Percentiles rank a stretch among this genome's conserved stretches.
Evolutionary conservation across 2,329 filamentous ascomycete genomes (phyloP).

Genomic region (Cephalotrichum gorgonifer): DNA sequence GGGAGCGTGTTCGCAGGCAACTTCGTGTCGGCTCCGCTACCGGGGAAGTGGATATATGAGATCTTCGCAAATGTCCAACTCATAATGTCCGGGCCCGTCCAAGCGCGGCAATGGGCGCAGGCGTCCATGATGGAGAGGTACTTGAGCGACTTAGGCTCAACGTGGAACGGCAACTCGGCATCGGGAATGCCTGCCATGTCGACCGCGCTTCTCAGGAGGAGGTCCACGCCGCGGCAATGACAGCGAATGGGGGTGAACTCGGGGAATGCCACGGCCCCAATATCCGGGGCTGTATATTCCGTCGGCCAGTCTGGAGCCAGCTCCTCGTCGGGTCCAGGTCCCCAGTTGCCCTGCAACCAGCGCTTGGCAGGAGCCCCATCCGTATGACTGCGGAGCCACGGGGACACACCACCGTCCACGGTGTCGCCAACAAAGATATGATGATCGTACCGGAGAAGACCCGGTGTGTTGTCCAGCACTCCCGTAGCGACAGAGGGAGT

Average conservation of each 20-base stretch:
- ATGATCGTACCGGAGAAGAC: constrained; percentile 20
- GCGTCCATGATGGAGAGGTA: constrained; percentile 26
- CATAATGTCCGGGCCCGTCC: constrained; percentile 28
- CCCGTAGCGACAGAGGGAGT: constrained; percentile 24
- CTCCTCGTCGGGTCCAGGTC: constrained; percentile 12
- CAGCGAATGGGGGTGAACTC: constrained; percentile 28
- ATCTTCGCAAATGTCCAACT: constrained; percentile 34
- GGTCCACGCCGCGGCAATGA: constrained; percentile 33
- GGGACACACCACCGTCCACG: constrained; percentile 37
- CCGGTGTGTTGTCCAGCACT: constrained; percentile 17
- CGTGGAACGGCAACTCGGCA: constrained; percentile 25
- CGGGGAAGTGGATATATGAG: constrained; percentile 23
- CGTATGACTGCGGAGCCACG: constrained; percentile 30
- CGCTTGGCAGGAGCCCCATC: constrained; percentile 14
- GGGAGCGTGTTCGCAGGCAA: constrained; percentile 8
- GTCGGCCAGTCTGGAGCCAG: constrained; percentile 20
- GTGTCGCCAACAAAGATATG: constrained; percentile 40
- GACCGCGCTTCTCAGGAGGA: constrained; percentile 23
- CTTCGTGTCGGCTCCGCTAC: background rate
- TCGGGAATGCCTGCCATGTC: constrained; percentile 13
- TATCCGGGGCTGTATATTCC: constrained; percentile 4
- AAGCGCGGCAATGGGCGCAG: constrained; percentile 35
- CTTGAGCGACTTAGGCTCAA: constrained; percentile 32
- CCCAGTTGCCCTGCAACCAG: constrained; percentile 14
- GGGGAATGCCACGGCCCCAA: constrained; percentile 8